Conservation (phyloP, 2,329 filamentous ascomycete genomes). For the Pezicula radicicola region DNA sequence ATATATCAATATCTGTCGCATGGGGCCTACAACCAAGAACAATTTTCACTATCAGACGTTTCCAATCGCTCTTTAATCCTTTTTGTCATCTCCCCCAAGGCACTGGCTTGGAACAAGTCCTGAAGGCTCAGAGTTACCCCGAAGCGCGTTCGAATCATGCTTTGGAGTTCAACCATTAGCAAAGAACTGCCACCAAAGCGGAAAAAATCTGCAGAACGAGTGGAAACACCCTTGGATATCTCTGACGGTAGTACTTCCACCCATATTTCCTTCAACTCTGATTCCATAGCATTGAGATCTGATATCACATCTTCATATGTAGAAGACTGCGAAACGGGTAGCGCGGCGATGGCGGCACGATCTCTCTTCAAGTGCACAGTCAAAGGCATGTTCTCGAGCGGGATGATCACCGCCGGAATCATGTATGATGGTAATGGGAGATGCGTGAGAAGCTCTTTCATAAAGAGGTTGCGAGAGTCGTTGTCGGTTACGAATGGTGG, state of each 20-base stretch:
- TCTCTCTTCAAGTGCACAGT: conserved; percentile 32
- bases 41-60: too few species aligned
- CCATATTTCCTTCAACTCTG: conserved; percentile 10
- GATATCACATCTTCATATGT: not conserved
- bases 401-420: conserved; percentile 27
- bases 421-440: conserved; percentile 33
- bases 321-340: conserved; percentile 4
- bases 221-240: not conserved
- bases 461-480: conserved; percentile 14
- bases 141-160: not conserved
- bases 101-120: conserved; percentile 35
- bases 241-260: conserved; percentile 5
- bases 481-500: not conserved
- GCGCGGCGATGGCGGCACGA: conserved; percentile 11
- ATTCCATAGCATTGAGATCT: not conserved
- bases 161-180: conserved; percentile 10
- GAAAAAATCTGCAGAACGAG: conserved; percentile 11
- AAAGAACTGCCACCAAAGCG: conserved; percentile 12
- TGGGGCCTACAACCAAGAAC: too few species aligned
- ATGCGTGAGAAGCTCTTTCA: conserved; percentile 1
- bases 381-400: conserved; percentile 26
- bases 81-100: conserved; percentile 32
- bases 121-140: conserved; percentile 25
- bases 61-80: too few species aligned
- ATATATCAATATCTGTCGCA: too few species aligned